Evolutionary conservation across 768 basidiomycete genomes (phyloP), one percentile per base, ranked within the genome.

Genomic region (Tulasnella sp.): DNA sequence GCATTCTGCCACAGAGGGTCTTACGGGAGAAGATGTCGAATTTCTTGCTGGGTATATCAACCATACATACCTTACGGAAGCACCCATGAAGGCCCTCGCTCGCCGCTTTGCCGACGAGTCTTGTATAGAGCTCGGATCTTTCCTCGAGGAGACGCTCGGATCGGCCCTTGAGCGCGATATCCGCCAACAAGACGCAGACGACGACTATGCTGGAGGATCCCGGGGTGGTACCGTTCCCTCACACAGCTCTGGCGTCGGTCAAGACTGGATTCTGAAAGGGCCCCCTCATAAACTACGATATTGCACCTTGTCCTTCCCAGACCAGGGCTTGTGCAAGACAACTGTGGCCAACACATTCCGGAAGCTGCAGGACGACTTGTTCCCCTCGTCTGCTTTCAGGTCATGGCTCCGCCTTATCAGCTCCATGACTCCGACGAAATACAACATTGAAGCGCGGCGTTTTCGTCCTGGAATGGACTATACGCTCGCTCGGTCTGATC

Each of bases 281-380:
- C 94, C 94, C 0, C 90, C 94, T 27, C 91, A 93, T 68, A 91
- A 93, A 68, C 89, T 88, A 77, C 87, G 94, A 32, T 97, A 92
- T 73, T 84, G 86, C 68, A 75, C 77, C 81, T 93, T 25, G 69
- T 69, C 27, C 53, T 25, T 35, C 64, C 8, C 42, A 55, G 6
- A 19, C 17, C 36, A n/a, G n/a, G n/a, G 23, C 45, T 17, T 6
- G 6, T 17, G 6, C 41, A 42, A n/a, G n/a, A n/a, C n/a, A n/a
- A n/a, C n/a, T n/a, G n/a, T 6, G n/a, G 7, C 14, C n/a, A 14
- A 8, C 8, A 25, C 15, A 21, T 21, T 53, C 6, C 51, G 36
- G 6, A 23, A 53, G 3, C 35, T 53, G 34, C 32, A 50, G 42
- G 78, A 86, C 59, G 80, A 82, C 62, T 73, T 96, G 25, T 85